Evolutionary conservation across 192 early-diverging fungal species (phyloP).

Genomic region (Bifiguratus adelaidae): DNA sequence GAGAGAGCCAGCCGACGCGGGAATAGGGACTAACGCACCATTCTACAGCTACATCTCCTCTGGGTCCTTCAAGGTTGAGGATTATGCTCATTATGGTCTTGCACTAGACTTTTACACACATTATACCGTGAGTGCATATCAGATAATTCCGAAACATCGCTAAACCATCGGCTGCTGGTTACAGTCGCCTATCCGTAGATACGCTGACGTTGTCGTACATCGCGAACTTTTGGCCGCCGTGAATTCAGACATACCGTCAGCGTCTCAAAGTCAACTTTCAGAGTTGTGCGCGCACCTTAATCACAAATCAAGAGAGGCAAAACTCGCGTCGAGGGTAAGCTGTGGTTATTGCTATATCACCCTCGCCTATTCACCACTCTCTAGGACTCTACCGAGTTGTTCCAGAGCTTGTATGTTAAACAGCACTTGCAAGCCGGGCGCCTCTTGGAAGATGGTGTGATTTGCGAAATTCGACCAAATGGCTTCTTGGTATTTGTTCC

Average conservation of each 20-base stretch:
- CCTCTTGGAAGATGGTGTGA: conserved; percentile 49
- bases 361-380: not conserved
- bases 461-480: conserved; percentile 61
- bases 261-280: conserved; percentile 7
- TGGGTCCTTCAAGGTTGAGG: conserved; percentile 23
- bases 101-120: conserved; percentile 72
- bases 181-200: conserved; percentile 64
- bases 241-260: not conserved
- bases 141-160: not conserved
- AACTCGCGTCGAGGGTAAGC: conserved; percentile 55
- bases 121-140: conserved; percentile 42
- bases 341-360: not conserved
- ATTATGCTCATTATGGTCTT: conserved; percentile 63
- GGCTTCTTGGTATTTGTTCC: conserved; percentile 52
- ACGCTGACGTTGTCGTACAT: conserved; percentile 75
- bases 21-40: not conserved
- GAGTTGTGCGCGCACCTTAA: conserved; percentile 48
- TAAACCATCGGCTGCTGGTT: not conserved
- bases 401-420: conserved; percentile 52
- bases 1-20: not conserved
- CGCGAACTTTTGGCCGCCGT: conserved; percentile 50
- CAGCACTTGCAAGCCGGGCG: conserved; percentile 10
- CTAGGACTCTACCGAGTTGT: conserved; percentile 66
- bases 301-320: conserved; percentile 55
- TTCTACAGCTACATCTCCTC: conserved; percentile 51